Evolutionary conservation across 306 rosid genomes (phyloP).

Genomic region (Morella rubra): DNA sequence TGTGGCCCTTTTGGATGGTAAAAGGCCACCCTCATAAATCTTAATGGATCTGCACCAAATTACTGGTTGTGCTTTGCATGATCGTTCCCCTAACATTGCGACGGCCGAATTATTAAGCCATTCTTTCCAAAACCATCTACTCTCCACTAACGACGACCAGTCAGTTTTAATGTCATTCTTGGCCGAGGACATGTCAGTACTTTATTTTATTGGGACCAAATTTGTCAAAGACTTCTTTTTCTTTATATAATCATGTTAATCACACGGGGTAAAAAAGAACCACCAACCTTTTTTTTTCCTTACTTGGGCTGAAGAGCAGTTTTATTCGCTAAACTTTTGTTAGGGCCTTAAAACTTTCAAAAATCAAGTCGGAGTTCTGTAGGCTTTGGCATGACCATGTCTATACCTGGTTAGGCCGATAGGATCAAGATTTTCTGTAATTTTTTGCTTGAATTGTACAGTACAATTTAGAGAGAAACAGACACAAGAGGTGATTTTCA

Average conservation of each 20-base stretch:
- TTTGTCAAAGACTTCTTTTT: no score
- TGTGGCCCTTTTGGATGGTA: conserved; percentile 7
- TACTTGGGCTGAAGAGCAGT: not conserved
- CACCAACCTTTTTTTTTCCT: not conserved
- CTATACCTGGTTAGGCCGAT: not conserved
- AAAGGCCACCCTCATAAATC: not conserved
- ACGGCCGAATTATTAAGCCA: not conserved
- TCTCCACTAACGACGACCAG: not conserved
- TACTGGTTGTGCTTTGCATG: not conserved
- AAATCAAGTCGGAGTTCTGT: not conserved
- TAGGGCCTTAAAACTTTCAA: no score
- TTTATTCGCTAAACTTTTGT: not conserved
- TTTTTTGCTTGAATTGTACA: no score
- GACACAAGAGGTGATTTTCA: no score
- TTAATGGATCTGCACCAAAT: conserved; percentile 20
- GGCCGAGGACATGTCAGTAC: not conserved
- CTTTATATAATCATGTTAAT: no score
- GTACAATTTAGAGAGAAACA: no score
- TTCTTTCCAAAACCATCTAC: not conserved
- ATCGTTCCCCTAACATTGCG: not conserved
- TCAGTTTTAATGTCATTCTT: not conserved
- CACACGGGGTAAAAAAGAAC: no score
- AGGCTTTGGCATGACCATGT: not conserved
- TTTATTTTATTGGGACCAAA: not conserved
- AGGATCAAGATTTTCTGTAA: no score